phyloP scores from a whole-genome alignment of 139 green algal genomes.

The Haematococcus lacustris region DNA sequence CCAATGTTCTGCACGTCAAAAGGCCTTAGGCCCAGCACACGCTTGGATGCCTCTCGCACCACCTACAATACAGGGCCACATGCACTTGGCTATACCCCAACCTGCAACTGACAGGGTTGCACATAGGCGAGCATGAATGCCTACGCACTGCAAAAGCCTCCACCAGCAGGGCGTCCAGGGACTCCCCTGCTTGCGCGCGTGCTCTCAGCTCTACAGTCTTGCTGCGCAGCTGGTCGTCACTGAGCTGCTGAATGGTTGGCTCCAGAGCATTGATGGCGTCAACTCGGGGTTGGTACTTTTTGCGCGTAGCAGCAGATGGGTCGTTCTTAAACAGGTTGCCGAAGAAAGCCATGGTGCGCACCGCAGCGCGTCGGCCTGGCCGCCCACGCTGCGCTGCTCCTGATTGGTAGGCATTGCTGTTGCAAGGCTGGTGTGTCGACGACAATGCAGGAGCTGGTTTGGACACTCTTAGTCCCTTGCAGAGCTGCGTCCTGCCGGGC shows the following conservation, averaged over 20 bases:
- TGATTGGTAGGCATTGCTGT: no score
- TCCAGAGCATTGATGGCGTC: slow-evolving; percentile 86
- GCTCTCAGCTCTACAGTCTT: slow-evolving; percentile 77
- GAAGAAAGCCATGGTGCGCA: slow-evolving; percentile 15
- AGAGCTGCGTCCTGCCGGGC: no score
- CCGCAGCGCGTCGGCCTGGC: no score
- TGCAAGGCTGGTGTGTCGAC: no score
- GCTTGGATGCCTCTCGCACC: slow-evolving; percentile 82
- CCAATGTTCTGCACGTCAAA: slow-evolving; percentile 99
- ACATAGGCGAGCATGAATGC: neutral
- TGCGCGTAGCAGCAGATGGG: slow-evolving; percentile 44
- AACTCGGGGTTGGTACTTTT: slow-evolving; percentile 63
- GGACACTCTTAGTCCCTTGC: no score
- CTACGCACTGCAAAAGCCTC: slow-evolving; percentile 77
- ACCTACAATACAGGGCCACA: slow-evolving; percentile 59
- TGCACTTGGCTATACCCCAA: no score
- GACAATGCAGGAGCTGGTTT: no score
- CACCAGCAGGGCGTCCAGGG: slow-evolving; percentile 76
- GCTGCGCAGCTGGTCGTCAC: slow-evolving; percentile 70
- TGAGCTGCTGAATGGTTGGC: slow-evolving; percentile 59
- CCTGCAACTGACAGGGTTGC: neutral
- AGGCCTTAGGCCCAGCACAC: slow-evolving; percentile 90
- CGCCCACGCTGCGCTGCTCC: no score
- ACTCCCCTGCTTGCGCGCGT: slow-evolving; percentile 50
- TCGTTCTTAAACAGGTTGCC: slow-evolving; percentile 50